Evolutionary conservation across 2,329 filamentous ascomycete species (phyloP).

Genomic region (Stachybotrys elegans): DNA sequence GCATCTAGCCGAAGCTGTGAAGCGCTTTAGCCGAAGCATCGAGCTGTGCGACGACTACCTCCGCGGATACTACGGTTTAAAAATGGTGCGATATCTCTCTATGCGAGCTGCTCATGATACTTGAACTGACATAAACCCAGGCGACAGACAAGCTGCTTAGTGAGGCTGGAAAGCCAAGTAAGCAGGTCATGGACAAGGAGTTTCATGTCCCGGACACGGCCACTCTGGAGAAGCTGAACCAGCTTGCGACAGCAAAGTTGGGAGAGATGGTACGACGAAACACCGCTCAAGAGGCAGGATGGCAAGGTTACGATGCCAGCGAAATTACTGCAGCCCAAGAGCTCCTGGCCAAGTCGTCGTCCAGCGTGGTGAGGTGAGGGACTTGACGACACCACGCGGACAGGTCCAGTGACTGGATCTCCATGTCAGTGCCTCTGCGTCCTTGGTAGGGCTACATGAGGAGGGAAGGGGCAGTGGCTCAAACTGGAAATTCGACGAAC

Average conservation of each 20-base stretch:
- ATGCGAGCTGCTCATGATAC: no score
- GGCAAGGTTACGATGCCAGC: constrained; percentile 66
- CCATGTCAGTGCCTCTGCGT: background rate
- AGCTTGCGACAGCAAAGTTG: constrained; percentile 68
- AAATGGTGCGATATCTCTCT: constrained; percentile 54
- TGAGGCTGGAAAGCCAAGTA: constrained; percentile 37
- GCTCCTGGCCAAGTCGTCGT: constrained; percentile 53
- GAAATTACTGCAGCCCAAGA: constrained; percentile 69
- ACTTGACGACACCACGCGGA: background rate
- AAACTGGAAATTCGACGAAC: background rate
- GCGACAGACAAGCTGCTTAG: constrained; percentile 45
- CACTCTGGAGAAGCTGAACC: constrained; percentile 63
- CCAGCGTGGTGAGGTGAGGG: constrained; percentile 36
- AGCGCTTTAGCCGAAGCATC: constrained; percentile 83
- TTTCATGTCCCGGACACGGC: constrained; percentile 50
- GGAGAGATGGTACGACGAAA: constrained; percentile 68
- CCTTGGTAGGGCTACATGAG: constrained; percentile 1
- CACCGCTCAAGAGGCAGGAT: constrained; percentile 55
- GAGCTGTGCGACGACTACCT: constrained; percentile 93
- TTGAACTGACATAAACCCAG: constrained; percentile 26
- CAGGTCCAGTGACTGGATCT: constrained; percentile 1
- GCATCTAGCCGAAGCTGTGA: constrained; percentile 66
- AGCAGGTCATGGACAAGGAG: constrained; percentile 41
- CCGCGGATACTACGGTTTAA: constrained; percentile 87
- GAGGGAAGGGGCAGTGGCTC: background rate